Evolutionary conservation across 352 stramenopile species (phyloP), one percentile per base, ranked within the genome.

Genomic region (Phytophthora agathidicida): DNA sequence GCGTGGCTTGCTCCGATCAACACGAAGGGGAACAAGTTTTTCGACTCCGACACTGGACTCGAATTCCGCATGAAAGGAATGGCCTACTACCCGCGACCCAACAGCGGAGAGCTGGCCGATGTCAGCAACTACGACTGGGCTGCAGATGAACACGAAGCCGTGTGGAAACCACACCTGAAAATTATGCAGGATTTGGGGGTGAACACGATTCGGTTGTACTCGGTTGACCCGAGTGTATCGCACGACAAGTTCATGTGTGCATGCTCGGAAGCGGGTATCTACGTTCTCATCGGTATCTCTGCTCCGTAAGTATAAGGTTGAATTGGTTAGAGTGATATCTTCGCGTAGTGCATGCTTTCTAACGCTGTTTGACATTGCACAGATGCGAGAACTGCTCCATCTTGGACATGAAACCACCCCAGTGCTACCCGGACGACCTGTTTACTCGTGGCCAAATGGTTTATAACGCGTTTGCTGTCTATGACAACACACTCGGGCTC

Each of bases 171-270:
- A 35, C 71, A 89, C 37, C 44, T 89, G 39, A 46, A 75, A 42
- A 31, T 72, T 10, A 71, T 89, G 49, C 64, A 78, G 33, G 68
- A 83, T 5, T 36, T 85, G 6, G 73, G 73, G 10, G 75, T 85
- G 37, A 89, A 89, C 44, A 75, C 74, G 4, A 69, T 89, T 27
- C 79, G 79, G 0, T 38, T 89, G 11, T 89, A 89, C 65, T 75
- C 71, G 19, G 39, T 89, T 0, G 74, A 89, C 44, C 79, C 79
- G 31, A 62, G 61, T 53, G 71, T 76, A 39, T 55, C 68, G 6
- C 79, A 89, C 51, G 79, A 89, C 70, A 83, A 86, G 60, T 89
- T 89, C 63, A 89, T 89, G 79, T 86, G 79, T 41, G 79, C 73
- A 36, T 73, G 58, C 19, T 67, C 73, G 5, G 53, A 85, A 10